A percentile compares a stretch with the other conserved stretches of the same genome.
These are phyloP conservation scores for Grammothele lineata DNA, from an alignment of 768 basidiomycete genomes.

Conservation along the genomic window DNA sequence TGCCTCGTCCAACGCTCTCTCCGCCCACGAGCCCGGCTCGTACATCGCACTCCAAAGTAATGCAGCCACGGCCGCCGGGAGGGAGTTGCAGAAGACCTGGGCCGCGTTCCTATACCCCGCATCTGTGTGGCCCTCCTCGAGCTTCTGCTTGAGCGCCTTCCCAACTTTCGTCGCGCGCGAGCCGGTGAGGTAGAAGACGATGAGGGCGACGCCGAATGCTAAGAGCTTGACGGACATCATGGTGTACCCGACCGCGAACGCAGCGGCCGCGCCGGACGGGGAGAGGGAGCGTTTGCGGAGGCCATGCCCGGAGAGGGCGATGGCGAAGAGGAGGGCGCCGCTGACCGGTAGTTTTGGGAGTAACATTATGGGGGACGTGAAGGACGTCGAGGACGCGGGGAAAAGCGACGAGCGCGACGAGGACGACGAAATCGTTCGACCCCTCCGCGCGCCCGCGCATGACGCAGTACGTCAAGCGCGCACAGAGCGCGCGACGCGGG, in stretches of 20 bases:
- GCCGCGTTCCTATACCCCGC: conserved; percentile 71
- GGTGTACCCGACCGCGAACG: conserved; percentile 70
- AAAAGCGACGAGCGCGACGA: too few species aligned
- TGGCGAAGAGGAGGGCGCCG: conserved; percentile 33
- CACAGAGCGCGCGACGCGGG: too few species aligned
- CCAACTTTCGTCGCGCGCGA: conserved; percentile 87
- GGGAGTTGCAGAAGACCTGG: conserved; percentile 84
- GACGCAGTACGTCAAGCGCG: too few species aligned
- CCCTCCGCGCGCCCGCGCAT: too few species aligned
- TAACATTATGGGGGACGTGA: too few species aligned
- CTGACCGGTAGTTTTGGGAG: too few species aligned
- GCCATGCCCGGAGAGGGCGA: conserved; percentile 63
- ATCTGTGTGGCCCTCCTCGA: conserved; percentile 77
- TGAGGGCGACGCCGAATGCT: conserved; percentile 60
- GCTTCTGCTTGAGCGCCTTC: conserved; percentile 63
- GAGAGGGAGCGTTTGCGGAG: conserved; percentile 72
- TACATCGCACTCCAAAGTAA: conserved; percentile 63
- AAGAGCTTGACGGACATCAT: conserved; percentile 66
- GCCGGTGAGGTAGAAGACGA: conserved; percentile 77
- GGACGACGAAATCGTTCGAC: too few species aligned
- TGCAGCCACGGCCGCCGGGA: conserved; percentile 55
- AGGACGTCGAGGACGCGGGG: too few species aligned
- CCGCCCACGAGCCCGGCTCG: conserved; percentile 34
- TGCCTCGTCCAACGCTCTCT: background rate
- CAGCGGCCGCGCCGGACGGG: conserved; percentile 69